A percentile compares a stretch with the other conserved stretches of the same genome.
Conservation (phyloP, 2,329 filamentous ascomycete species). For the Exserohilum turcica region DNA sequence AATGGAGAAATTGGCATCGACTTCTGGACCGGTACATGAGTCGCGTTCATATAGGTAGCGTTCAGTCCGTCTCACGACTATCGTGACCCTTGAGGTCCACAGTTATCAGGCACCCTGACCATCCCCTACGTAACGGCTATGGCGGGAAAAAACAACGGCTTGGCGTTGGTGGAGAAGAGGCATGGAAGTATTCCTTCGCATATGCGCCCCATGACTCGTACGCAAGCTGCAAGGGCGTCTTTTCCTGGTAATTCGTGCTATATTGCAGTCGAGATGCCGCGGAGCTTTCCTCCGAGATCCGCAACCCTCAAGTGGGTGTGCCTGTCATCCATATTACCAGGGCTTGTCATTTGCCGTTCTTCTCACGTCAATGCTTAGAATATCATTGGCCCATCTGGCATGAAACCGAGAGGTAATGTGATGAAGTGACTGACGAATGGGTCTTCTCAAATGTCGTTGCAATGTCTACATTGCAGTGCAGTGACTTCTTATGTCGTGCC, state of each 20-base stretch:
- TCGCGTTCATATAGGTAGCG: not conserved
- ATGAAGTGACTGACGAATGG: too few relatives aligned
- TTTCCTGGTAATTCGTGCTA: not conserved
- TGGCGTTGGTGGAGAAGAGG: constrained; percentile 1
- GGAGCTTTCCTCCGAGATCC: not conserved
- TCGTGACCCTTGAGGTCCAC: not conserved
- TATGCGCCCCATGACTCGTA: not conserved
- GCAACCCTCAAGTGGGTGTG: not conserved
- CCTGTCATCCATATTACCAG: not conserved
- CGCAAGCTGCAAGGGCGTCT: not conserved
- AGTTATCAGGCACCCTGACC: not conserved
- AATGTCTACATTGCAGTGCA: too few relatives aligned
- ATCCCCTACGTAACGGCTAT: not conserved
- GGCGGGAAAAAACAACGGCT: not conserved
- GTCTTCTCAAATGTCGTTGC: too few relatives aligned
- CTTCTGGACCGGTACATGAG: not conserved
- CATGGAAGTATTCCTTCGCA: constrained; percentile 6
- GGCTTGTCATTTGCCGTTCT: not conserved
- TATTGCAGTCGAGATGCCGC: not conserved
- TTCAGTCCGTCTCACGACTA: not conserved
- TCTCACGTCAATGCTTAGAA: too few relatives aligned
- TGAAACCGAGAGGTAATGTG: too few relatives aligned
- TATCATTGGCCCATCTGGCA: too few relatives aligned
- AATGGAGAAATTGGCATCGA: not conserved
- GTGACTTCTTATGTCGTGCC: not conserved